Conservation (phyloP, 371 early-diverging fungal genomes). For the Apophysomyces elegans region DNA sequence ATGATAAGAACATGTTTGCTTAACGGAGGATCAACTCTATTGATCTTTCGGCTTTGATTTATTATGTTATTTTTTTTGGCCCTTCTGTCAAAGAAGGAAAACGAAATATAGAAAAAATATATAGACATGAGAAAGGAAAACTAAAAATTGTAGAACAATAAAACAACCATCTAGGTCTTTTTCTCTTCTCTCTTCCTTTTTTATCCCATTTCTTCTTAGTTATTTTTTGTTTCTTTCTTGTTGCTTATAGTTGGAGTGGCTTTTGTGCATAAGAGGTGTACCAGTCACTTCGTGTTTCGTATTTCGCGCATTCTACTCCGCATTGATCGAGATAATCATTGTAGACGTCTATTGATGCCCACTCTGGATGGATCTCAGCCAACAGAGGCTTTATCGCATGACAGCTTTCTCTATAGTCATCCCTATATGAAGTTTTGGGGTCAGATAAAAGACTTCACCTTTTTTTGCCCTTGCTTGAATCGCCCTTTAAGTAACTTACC, state of each 20-base stretch:
- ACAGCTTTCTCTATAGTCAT: slow-evolving; percentile 1
- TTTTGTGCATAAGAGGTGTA: slow-evolving; percentile 4
- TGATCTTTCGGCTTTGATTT: no score
- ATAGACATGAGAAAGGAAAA: not conserved
- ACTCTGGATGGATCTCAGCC: not conserved
- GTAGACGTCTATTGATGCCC: slow-evolving; percentile 2
- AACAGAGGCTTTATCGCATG: not conserved
- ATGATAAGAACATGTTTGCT: not conserved
- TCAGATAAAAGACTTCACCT: not conserved
- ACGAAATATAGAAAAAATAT: not conserved
- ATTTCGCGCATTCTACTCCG: slow-evolving; percentile 6
- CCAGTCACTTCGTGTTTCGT: slow-evolving; percentile 3
- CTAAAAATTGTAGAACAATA: not conserved
- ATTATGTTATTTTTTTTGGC: no score
- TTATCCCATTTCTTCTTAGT: not conserved
- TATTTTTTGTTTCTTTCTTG: not conserved
- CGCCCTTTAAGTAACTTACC: not conserved
- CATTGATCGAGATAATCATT: slow-evolving; percentile 5
- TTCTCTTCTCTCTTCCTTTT: no score
- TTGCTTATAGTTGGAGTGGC: not conserved
- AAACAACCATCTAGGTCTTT: no score
- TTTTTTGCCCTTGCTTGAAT: not conserved
- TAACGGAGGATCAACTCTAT: no score
- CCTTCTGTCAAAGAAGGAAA: not conserved
- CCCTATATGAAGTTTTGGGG: not conserved